A percentile compares a stretch with the other conserved stretches of the same genome.
phyloP scores from a whole-genome alignment of 164 flowering plant genomes.

The Liriodendron chinense region DNA sequence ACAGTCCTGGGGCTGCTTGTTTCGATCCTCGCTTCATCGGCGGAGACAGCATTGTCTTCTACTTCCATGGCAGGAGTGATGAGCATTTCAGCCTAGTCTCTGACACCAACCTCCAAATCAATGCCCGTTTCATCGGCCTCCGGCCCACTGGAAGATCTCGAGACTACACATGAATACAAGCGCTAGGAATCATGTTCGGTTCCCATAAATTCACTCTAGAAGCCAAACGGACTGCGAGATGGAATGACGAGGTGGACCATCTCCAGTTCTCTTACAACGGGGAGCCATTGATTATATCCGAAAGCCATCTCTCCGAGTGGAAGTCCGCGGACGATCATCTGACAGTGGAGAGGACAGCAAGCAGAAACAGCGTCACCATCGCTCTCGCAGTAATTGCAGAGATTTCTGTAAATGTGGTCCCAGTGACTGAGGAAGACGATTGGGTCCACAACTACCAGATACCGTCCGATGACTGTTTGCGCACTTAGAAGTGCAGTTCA shows the following conservation, averaged over 20 bases:
- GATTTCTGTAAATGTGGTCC: slow-evolving; percentile 40
- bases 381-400: slow-evolving; percentile 33
- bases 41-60: slow-evolving; percentile 67
- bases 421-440: slow-evolving; percentile 41
- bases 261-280: slow-evolving; percentile 51
- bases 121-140: slow-evolving; percentile 48
- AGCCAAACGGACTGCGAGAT: slow-evolving; percentile 38
- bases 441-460: slow-evolving; percentile 56
- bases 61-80: slow-evolving; percentile 70
- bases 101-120: slow-evolving; percentile 46
- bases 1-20: slow-evolving; percentile 70
- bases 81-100: slow-evolving; percentile 62
- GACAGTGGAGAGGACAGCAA: slow-evolving; percentile 33
- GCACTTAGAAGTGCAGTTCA: slow-evolving; percentile 73
- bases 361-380: slow-evolving; percentile 31
- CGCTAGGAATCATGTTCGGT: slow-evolving; percentile 56
- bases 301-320: slow-evolving; percentile 44
- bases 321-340: slow-evolving; percentile 29
- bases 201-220: slow-evolving; percentile 48
- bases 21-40: slow-evolving; percentile 74
- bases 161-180: slow-evolving; percentile 81
- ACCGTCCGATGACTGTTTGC: slow-evolving; percentile 69
- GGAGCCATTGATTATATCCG: slow-evolving; percentile 28
- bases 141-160: slow-evolving; percentile 55
- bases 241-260: slow-evolving; percentile 56